These are phyloP conservation scores for Eimeria tenella DNA, from an alignment of 169 alveolate species.

Conservation along the genomic window DNA sequence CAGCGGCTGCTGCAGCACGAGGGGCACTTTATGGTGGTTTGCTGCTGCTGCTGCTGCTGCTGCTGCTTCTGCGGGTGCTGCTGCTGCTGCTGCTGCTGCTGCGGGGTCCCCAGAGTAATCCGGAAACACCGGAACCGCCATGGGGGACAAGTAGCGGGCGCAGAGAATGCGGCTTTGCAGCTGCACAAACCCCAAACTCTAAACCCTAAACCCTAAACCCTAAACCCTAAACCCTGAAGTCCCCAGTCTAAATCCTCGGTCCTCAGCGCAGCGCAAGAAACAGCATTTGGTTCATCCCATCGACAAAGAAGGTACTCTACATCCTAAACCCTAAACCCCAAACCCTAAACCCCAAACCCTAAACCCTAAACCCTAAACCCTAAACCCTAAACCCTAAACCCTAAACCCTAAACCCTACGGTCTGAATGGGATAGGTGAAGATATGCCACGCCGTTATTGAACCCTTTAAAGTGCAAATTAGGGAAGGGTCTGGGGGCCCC, in stretches of 20 bases:
- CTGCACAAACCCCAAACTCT: constrained; percentile 33
- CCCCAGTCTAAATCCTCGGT: background rate
- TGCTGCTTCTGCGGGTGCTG: background rate
- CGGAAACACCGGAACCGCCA: background rate
- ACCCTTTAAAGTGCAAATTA: background rate
- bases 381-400: no score
- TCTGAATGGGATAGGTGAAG: constrained; percentile 10
- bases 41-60: constrained; percentile 44
- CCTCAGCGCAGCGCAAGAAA: no score
- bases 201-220: constrained; percentile 24
- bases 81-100: constrained; percentile 1
- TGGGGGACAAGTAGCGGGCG: constrained; percentile 17
- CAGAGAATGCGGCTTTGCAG: constrained; percentile 33
- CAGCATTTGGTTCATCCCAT: no score
- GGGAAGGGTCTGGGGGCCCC: background rate
- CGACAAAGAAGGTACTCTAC: background rate
- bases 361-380: no score
- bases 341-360: no score
- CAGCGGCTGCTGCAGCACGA: constrained; percentile 13
- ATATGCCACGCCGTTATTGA: background rate
- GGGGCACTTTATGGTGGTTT: background rate
- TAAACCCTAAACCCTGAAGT: constrained; percentile 1
- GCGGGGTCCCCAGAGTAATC: background rate
- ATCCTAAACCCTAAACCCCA: constrained; percentile 1
- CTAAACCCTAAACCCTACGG: constrained; percentile 19